Percentiles rank a stretch among this genome's conserved stretches.
These are phyloP conservation scores for Zancudomyces culisetae DNA, from an alignment of 371 early-diverging fungal genomes.

Conservation along the genomic window DNA sequence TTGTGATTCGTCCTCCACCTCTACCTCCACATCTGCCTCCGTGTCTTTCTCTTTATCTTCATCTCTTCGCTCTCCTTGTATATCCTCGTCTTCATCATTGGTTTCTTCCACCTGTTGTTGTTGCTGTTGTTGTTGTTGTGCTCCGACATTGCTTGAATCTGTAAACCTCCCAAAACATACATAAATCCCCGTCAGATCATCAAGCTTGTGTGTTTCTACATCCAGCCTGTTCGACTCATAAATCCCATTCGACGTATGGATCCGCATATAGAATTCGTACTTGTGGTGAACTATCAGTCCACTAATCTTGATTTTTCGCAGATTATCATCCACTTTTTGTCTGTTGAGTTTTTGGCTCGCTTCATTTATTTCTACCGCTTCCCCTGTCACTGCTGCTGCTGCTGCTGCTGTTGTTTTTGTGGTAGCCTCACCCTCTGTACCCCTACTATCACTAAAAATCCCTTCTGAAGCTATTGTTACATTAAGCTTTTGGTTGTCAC, in stretches of 20 bases:
- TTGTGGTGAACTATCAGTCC: constrained; percentile 75
- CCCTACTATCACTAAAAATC: no score
- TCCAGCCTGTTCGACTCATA: constrained; percentile 52
- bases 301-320: constrained; percentile 50
- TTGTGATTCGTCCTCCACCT: constrained; percentile 6
- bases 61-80: no score
- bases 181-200: constrained; percentile 84
- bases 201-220: constrained; percentile 73
- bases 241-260: constrained; percentile 76
- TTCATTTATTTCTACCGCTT: constrained; percentile 13
- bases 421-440: no score
- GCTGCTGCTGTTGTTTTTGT: no score
- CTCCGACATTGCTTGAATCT: constrained; percentile 26
- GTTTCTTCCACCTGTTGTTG: no score
- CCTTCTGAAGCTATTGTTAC: constrained; percentile 3
- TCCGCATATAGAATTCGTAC: constrained; percentile 65
- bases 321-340: constrained; percentile 11
- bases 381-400: no score
- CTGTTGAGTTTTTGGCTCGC: no score
- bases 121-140: no score
- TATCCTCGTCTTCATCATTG: background rate
- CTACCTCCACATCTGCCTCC: background rate
- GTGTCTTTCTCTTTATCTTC: background rate
- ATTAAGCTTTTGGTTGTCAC: constrained; percentile 47
- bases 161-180: constrained; percentile 80